A percentile compares a stretch with the other conserved stretches of the same genome.
Conservation (phyloP, 108 stramenopile species). For the Parmales sp. region DNA sequence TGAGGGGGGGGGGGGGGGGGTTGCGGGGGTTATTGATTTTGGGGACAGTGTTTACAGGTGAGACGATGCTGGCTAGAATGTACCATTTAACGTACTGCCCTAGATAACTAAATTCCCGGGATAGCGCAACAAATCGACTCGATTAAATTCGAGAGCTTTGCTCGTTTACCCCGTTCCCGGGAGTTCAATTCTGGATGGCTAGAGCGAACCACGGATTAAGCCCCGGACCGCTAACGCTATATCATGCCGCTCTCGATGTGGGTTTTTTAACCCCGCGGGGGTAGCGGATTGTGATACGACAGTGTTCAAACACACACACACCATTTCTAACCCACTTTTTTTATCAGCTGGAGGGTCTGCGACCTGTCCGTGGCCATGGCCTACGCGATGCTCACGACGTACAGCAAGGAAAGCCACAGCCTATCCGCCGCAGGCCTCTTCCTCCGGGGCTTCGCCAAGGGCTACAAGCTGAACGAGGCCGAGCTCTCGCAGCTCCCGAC, state of each 20-base stretch:
- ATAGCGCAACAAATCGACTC: background rate
- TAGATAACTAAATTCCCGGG: conserved; percentile 1
- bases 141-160: conserved; percentile 30
- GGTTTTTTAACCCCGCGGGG: conserved; percentile 16
- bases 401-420: conserved; percentile 48
- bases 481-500: conserved; percentile 61
- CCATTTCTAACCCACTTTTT: conserved; percentile 13
- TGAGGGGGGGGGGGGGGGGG: conserved; percentile 21
- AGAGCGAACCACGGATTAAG: conserved; percentile 79
- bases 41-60: conserved; percentile 76
- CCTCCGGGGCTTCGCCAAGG: conserved; percentile 55
- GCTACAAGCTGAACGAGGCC: conserved; percentile 45
- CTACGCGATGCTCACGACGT: conserved; percentile 63
- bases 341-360: conserved; percentile 62
- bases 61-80: conserved; percentile 15
- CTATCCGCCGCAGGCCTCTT: conserved; percentile 67
- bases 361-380: conserved; percentile 74
- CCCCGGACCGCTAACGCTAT: conserved; percentile 80
- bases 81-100: too few relatives aligned
- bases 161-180: conserved; percentile 59
- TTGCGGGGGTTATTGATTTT: conserved; percentile 78
- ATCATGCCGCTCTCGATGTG: background rate
- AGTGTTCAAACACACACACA: conserved; percentile 50
- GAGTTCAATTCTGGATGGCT: conserved; percentile 79
- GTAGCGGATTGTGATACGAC: conserved; percentile 62